Conservation (phyloP, 1,284 basidiomycete species). For the Cutaneotrichosporon mucoides region DNA sequence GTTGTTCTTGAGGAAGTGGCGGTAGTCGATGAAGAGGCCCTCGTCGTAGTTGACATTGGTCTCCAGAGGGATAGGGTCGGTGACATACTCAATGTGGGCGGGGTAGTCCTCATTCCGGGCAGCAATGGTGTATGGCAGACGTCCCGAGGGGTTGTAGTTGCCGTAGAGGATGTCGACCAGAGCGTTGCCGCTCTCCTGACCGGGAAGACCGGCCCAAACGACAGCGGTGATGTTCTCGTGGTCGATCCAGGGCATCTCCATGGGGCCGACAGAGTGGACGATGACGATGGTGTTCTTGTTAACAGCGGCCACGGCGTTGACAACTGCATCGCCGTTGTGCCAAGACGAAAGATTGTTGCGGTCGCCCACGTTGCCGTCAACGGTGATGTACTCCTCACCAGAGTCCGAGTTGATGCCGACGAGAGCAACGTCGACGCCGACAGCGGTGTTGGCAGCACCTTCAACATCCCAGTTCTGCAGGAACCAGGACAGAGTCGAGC, state of each 20-base stretch:
- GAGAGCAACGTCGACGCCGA: constrained; percentile 59
- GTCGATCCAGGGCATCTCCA: constrained; percentile 75
- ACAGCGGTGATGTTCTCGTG: constrained; percentile 58
- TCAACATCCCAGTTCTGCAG: constrained; percentile 63
- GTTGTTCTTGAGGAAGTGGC: constrained; percentile 66
- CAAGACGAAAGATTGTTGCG: constrained; percentile 75
- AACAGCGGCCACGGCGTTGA: constrained; percentile 44
- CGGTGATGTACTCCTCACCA: constrained; percentile 70
- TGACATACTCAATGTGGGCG: constrained; percentile 54
- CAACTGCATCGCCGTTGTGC: constrained; percentile 62
- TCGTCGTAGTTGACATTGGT: constrained; percentile 64
- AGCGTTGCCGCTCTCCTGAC: constrained; percentile 72
- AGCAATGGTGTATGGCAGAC: constrained; percentile 77
- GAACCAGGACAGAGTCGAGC: constrained; percentile 52
- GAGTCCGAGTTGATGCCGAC: constrained; percentile 66
- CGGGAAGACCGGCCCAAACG: constrained; percentile 53
- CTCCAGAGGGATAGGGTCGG: constrained; percentile 27
- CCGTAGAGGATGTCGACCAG: constrained; percentile 58
- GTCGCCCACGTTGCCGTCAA: constrained; percentile 61
- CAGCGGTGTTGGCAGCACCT: constrained; percentile 55
- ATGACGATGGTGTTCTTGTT: constrained; percentile 74
- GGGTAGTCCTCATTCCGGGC: constrained; percentile 64
- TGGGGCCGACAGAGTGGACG: constrained; percentile 68
- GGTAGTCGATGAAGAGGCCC: constrained; percentile 70
- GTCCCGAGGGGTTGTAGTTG: constrained; percentile 66